phyloP scores from a whole-genome alignment of 805 yeast species.

The Zygotorulaspora chibaensis region DNA sequence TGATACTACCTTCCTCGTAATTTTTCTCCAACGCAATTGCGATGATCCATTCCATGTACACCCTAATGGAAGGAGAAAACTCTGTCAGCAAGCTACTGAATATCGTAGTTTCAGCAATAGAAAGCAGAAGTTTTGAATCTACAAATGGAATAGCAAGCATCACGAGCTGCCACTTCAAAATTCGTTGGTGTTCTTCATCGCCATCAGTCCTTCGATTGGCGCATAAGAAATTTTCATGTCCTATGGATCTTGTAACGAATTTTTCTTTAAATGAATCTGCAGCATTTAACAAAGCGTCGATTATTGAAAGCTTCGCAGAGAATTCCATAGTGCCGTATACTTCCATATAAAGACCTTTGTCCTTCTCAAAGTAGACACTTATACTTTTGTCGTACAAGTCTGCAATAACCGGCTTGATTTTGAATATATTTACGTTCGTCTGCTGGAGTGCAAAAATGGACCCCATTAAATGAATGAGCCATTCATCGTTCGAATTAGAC shows the following conservation, averaged over 20 bases:
- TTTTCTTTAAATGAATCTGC: conserved; percentile 20
- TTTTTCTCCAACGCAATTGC: conserved; percentile 32
- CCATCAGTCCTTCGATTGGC: conserved; percentile 61
- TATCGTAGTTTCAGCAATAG: conserved; percentile 29
- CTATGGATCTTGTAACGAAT: conserved; percentile 21
- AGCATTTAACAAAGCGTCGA: conserved; percentile 43
- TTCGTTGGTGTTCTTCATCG: conserved; percentile 61
- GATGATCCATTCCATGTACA: conserved; percentile 75
- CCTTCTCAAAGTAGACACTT: conserved; percentile 21
- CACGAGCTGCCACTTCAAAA: conserved; percentile 52
- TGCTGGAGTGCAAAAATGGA: conserved; percentile 48
- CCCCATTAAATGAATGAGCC: conserved; percentile 51
- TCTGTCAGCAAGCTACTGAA: conserved; percentile 49
- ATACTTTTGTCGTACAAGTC: conserved; percentile 46
- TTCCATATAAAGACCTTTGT: conserved; percentile 40
- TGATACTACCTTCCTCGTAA: conserved; percentile 14
- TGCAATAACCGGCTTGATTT: conserved; percentile 55
- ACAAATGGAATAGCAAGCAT: conserved; percentile 41
- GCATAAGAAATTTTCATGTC: conserved; percentile 42
- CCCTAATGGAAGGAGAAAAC: conserved; percentile 71
- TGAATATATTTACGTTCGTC: conserved; percentile 51
- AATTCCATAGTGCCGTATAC: conserved; percentile 59
- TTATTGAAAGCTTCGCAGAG: conserved; percentile 47
- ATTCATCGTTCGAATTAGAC: conserved; percentile 26
- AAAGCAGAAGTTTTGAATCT: conserved; percentile 21